Conservation (phyloP, 805 yeast genomes). For the Cyberlindnera amylophila region DNA sequence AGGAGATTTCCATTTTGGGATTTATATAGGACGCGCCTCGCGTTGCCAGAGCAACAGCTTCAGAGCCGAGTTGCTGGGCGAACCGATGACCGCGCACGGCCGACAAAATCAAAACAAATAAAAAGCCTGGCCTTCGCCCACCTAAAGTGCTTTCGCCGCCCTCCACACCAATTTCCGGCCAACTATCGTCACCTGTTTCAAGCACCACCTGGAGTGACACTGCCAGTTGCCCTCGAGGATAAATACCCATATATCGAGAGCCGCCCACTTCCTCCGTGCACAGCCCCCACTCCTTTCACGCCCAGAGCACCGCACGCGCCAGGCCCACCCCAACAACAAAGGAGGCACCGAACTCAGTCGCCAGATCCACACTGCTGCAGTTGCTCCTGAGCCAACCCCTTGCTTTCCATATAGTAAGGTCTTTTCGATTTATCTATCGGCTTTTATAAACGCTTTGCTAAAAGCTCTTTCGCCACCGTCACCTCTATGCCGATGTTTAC, state of each 20-base stretch:
- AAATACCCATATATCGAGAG: no score
- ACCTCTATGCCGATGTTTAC: conserved; percentile 12
- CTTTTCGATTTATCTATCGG: no score
- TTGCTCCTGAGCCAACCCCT: no score
- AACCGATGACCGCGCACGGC: conserved; percentile 13
- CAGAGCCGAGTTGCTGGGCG: conserved; percentile 9
- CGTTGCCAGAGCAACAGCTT: conserved; percentile 2
- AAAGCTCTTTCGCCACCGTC: background rate
- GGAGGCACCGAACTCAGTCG: no score
- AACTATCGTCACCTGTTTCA: background rate
- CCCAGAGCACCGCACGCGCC: background rate
- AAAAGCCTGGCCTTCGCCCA: conserved; percentile 11
- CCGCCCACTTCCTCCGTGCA: no score
- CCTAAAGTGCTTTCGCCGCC: background rate
- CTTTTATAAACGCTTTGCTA: background rate
- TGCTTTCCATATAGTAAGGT: no score
- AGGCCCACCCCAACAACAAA: background rate
- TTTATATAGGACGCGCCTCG: conserved; percentile 1
- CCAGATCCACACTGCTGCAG: no score
- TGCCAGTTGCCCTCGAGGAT: background rate
- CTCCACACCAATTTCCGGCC: background rate
- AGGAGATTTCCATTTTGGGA: conserved; percentile 4
- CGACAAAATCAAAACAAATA: conserved; percentile 17
- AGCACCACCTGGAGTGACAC: background rate
- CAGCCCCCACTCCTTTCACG: background rate